Conservation (phyloP, 2,329 filamentous ascomycete species). For the Macrophomina pseudophaseolina region DNA sequence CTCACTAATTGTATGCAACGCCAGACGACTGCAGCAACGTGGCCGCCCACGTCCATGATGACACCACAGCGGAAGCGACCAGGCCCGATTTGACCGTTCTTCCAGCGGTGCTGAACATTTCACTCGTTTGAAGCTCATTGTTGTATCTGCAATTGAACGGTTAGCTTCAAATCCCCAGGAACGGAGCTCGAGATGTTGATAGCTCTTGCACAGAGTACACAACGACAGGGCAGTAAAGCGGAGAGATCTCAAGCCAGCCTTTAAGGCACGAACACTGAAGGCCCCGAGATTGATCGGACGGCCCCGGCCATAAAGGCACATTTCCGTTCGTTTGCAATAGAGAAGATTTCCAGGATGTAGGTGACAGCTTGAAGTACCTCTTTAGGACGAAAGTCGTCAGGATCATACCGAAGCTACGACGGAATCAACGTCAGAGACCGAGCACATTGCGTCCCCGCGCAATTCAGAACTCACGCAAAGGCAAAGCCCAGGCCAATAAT, state of each 20-base stretch:
- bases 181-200: not conserved
- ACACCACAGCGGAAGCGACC: constrained; percentile 87
- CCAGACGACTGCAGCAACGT: constrained; percentile 78
- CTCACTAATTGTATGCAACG: constrained; percentile 77
- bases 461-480: constrained; percentile 60
- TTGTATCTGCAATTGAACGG: constrained; percentile 55
- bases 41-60: constrained; percentile 91
- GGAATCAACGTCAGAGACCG: constrained; percentile 26
- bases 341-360: not conserved
- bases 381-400: constrained; percentile 73
- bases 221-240: not conserved
- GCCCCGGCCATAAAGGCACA: no score
- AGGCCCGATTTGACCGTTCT: constrained; percentile 87
- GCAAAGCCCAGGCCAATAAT: constrained; percentile 74
- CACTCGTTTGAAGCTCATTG: constrained; percentile 83
- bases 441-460: not conserved
- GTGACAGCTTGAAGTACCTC: constrained; percentile 47
- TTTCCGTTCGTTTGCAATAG: no score
- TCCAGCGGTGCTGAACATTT: constrained; percentile 91
- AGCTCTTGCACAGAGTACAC: not conserved
- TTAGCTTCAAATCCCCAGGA: not conserved
- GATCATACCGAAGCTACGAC: constrained; percentile 68
- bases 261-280: not conserved
- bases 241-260: not conserved
- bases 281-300: no score